phyloP scores from a whole-genome alignment of 2,329 filamentous ascomycete genomes.

The Pseudophaeomoniella oleicola region DNA sequence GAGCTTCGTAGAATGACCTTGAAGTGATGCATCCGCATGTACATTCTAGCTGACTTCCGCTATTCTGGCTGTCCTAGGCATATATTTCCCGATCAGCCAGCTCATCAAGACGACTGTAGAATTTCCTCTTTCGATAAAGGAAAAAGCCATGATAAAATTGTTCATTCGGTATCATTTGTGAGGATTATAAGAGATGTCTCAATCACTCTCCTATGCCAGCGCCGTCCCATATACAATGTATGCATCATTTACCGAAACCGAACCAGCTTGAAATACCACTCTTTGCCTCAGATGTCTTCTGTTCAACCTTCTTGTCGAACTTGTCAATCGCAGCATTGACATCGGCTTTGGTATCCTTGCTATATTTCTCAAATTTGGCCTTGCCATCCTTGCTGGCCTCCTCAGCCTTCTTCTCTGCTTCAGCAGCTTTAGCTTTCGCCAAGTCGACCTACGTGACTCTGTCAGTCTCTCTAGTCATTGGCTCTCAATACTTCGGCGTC shows the following conservation, averaged over 20 bases:
- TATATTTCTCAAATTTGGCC: slow-evolving; percentile 41
- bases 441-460: slow-evolving; percentile 18
- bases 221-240: slow-evolving; percentile 58
- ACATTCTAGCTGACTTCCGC: too few relatives aligned
- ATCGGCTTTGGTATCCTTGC: slow-evolving; percentile 46
- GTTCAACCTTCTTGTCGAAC: slow-evolving; percentile 69
- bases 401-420: slow-evolving; percentile 46
- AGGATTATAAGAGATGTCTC: neutral
- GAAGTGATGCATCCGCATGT: too few relatives aligned
- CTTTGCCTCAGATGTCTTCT: slow-evolving; percentile 69
- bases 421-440: slow-evolving; percentile 35
- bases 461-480: slow-evolving; percentile 3
- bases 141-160: too few relatives aligned
- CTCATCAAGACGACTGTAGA: too few relatives aligned
- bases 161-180: neutral
- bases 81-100: too few relatives aligned
- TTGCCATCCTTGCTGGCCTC: slow-evolving; percentile 46
- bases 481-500: slow-evolving; percentile 16
- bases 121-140: too few relatives aligned
- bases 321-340: slow-evolving; percentile 49
- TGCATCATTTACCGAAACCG: slow-evolving; percentile 35
- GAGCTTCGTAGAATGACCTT: too few relatives aligned
- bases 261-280: slow-evolving; percentile 76
- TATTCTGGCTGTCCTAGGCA: too few relatives aligned
- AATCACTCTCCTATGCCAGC: slow-evolving; percentile 46